Percentiles rank a stretch among this genome's conserved stretches.
These are phyloP conservation scores for Hyphodiscus hymeniophilus DNA, from an alignment of 495 filamentous ascomycete species.

Conservation along the genomic window DNA sequence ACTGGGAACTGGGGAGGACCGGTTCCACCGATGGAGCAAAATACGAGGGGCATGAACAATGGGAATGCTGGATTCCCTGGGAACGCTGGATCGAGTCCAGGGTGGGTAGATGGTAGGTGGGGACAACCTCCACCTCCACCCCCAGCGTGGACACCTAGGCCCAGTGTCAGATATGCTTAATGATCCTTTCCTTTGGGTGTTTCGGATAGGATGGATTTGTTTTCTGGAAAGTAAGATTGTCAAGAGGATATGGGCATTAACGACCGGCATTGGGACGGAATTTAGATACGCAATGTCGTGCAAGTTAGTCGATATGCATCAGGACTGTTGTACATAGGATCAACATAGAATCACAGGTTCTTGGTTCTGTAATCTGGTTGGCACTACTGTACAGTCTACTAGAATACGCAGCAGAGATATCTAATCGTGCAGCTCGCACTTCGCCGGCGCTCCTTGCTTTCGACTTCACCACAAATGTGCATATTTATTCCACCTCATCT, in stretches of 20 bases:
- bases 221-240: too few species aligned
- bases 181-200: slow-evolving; percentile 1
- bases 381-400: too few species aligned
- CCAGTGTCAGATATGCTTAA: slow-evolving; percentile 19
- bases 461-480: too few species aligned
- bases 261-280: background rate
- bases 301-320: too few species aligned
- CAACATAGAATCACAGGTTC: background rate
- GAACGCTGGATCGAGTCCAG: background rate
- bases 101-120: slow-evolving; percentile 10
- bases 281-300: background rate
- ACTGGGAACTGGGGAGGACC: background rate
- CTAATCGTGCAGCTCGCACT: too few species aligned
- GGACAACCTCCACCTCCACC: slow-evolving; percentile 1
- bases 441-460: too few species aligned
- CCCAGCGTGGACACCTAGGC: slow-evolving; percentile 13
- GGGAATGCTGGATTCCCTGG: background rate
- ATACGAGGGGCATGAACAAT: too few species aligned
- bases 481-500: too few species aligned
- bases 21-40: background rate
- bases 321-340: background rate
- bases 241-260: too few species aligned
- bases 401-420: too few species aligned
- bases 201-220: background rate
- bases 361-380: too few species aligned